A percentile compares a stretch with the other conserved stretches of the same genome.
These are phyloP conservation scores for Mortierella polycephala DNA, from an alignment of 371 early-diverging fungal species.

Conservation along the genomic window DNA sequence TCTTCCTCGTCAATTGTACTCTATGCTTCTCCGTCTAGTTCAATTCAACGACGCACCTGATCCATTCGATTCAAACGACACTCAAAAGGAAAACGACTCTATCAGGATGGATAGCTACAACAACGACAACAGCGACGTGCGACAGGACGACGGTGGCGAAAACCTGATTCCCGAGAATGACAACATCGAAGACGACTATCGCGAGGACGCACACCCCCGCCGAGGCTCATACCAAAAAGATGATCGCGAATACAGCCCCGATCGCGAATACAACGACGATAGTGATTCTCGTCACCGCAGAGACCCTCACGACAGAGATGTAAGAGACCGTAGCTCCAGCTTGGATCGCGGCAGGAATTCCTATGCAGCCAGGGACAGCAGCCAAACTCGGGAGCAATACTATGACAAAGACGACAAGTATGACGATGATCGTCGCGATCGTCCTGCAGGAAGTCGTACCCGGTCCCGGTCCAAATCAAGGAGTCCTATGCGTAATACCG, in stretches of 20 bases:
- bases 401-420: slow-evolving; percentile 35
- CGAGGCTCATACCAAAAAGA: slow-evolving; percentile 9
- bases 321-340: slow-evolving; percentile 16
- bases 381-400: not conserved
- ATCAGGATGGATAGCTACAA: not conserved
- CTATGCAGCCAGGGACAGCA: not conserved
- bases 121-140: not conserved
- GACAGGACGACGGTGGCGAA: not conserved
- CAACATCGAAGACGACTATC: slow-evolving; percentile 14
- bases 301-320: slow-evolving; percentile 8
- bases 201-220: slow-evolving; percentile 31
- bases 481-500: slow-evolving; percentile 24
- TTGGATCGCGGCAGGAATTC: slow-evolving; percentile 7
- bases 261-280: not conserved
- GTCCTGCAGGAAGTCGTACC: slow-evolving; percentile 6
- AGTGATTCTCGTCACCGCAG: slow-evolving; percentile 6
- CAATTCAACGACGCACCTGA: not conserved
- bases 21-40: not conserved
- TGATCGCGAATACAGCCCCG: no score
- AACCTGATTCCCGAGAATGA: slow-evolving; percentile 12
- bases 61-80: not conserved
- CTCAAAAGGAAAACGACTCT: not conserved
- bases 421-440: slow-evolving; percentile 15
- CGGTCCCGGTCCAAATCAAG: slow-evolving; percentile 28
- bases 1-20: no score